These are phyloP conservation scores for Filobasidium wieringae DNA, from an alignment of 768 basidiomycete species.

Conservation along the genomic window DNA sequence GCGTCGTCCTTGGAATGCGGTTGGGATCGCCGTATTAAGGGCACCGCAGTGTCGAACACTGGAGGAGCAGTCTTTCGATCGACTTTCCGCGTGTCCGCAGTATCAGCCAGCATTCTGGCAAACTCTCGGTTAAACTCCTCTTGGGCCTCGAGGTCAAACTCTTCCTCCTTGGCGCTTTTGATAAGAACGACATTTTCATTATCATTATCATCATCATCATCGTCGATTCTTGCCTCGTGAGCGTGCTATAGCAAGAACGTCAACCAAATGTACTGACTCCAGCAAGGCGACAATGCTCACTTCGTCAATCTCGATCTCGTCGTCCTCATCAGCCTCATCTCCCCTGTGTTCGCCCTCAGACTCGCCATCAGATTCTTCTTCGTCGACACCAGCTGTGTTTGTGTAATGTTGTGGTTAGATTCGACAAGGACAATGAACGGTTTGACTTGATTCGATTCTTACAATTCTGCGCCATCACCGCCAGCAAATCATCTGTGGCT, in stretches of 20 bases:
- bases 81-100: constrained; percentile 71
- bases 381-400: constrained; percentile 44
- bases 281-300: background rate
- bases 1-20: constrained; percentile 45
- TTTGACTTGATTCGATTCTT: no score
- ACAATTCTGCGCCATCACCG: constrained; percentile 50
- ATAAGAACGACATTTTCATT: background rate
- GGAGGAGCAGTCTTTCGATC: constrained; percentile 78
- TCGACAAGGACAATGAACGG: no score
- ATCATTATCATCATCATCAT: constrained; percentile 48
- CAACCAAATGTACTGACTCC: background rate
- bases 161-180: constrained; percentile 49
- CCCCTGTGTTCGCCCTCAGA: constrained; percentile 13
- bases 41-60: constrained; percentile 77
- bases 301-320: constrained; percentile 17
- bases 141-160: constrained; percentile 77
- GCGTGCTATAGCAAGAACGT: background rate
- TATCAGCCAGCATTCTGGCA: constrained; percentile 85
- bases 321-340: constrained; percentile 20
- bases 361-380: constrained; percentile 47
- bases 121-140: constrained; percentile 91
- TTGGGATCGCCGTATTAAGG: constrained; percentile 41
- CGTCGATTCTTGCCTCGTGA: constrained; percentile 34
- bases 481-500: constrained; percentile 85
- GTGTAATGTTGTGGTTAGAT: background rate